phyloP scores from a whole-genome alignment of 2,329 filamentous ascomycete genomes.

The Cercospora sesami region DNA sequence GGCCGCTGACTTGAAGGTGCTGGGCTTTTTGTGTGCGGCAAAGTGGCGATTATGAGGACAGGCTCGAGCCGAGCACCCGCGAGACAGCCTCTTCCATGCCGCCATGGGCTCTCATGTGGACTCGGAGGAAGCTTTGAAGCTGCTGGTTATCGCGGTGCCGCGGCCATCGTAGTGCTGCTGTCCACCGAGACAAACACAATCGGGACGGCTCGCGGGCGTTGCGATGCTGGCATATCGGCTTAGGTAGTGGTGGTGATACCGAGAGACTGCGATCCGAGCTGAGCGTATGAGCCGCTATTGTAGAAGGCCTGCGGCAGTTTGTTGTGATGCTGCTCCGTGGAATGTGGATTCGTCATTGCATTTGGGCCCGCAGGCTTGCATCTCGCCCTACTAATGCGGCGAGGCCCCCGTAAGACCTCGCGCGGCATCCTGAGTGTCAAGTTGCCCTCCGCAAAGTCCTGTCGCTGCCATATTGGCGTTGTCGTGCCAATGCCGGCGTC shows the following conservation, averaged over 20 bases:
- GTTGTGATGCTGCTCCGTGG: background rate
- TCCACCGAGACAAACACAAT: background rate
- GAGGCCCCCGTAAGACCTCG: background rate
- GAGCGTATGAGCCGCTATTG: background rate
- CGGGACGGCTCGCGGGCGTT: background rate
- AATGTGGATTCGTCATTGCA: background rate
- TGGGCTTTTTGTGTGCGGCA: background rate
- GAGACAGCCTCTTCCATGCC: background rate
- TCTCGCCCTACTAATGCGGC: background rate
- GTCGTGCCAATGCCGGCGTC: constrained; percentile 8
- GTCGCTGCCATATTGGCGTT: background rate
- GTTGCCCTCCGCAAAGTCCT: background rate
- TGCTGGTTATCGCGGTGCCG: background rate
- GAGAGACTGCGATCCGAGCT: background rate
- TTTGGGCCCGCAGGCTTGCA: background rate
- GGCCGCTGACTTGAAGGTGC: background rate
- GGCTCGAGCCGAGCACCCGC: background rate
- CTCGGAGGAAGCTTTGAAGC: background rate
- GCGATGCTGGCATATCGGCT: background rate
- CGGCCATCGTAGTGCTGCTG: background rate
- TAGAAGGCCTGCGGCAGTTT: background rate
- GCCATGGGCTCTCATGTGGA: background rate
- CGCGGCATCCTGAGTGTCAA: background rate
- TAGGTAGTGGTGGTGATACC: background rate
- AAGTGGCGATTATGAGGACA: background rate